Evolutionary conservation across 2,329 filamentous ascomycete genomes (phyloP), one percentile per base, ranked within the genome.

Genomic region (Lecanoromycetidae sp.): DNA sequence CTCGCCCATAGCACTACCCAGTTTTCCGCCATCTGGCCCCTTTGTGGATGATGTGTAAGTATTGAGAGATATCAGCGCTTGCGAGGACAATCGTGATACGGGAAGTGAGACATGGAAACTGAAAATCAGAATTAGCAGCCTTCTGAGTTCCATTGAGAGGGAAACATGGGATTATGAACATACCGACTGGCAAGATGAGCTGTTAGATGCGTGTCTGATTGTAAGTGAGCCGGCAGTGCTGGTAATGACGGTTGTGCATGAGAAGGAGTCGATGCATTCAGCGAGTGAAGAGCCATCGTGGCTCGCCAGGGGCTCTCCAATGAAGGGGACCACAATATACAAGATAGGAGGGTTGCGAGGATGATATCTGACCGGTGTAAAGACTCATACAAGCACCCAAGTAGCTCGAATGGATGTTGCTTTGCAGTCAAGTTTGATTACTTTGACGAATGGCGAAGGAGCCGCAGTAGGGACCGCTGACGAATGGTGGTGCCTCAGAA

Each of bases 41-140:
- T 87, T 88, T 46, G 82, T 76, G 0, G 90, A 90, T 9, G 86
- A 85, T 9, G 86, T 90, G 64, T 94, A 96, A 17, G 88, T 98
- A 70, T 98, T 98, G 54, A 98, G 72, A 44, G 85, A 84, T 60
- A 98, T 82, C 57, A 96, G 75, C 40, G 83, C 91, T 62, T 96
- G 88, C 1, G 87, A 94, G 1, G 88, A 95, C 15, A 98, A 77
- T 40, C 79, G 79, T 44, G 91, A 87, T 0, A 88, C 94, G 8
- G 91, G 87, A 50, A 91, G 71, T 45, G 85, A 84, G 44, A 93
- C 84, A 68, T 98, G 91, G 65, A 94, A 98, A 45, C 90, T 87
- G 63, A 77, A 87, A 57, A 29, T n/a, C 3, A 10, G 19, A 84
- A 84, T 91, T 56, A 90, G 71, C 35, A 55, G 44, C 59, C 87